These are phyloP conservation scores for Terfezia claveryi DNA, from an alignment of 495 filamentous ascomycete species.

Conservation along the genomic window DNA sequence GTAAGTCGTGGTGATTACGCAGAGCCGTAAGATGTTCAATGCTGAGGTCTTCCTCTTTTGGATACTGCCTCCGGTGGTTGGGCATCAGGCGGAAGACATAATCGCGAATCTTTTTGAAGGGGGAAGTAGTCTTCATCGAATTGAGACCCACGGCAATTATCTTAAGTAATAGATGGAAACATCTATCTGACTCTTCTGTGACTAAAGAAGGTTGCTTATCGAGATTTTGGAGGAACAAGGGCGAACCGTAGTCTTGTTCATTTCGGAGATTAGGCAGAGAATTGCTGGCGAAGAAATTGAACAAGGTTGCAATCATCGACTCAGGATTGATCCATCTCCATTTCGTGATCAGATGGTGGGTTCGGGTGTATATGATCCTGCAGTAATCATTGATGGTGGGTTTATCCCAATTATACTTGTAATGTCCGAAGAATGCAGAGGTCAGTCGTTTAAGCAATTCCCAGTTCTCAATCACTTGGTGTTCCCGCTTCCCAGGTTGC, in stretches of 20 bases:
- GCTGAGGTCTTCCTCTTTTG: constrained; percentile 53
- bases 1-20: constrained; percentile 80
- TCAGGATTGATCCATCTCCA: constrained; percentile 83
- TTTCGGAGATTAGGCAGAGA: constrained; percentile 49
- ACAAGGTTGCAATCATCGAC: constrained; percentile 52
- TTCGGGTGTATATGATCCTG: constrained; percentile 47
- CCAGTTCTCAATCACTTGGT: constrained; percentile 45
- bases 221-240: constrained; percentile 55
- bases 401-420: constrained; percentile 33
- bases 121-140: constrained; percentile 25
- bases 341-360: constrained; percentile 49
- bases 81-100: constrained; percentile 62
- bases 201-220: constrained; percentile 36
- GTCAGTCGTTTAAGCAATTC: constrained; percentile 40
- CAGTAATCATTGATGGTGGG: constrained; percentile 63
- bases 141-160: constrained; percentile 49
- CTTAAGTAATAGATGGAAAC: constrained; percentile 87
- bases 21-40: constrained; percentile 64
- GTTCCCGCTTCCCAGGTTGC: constrained; percentile 23
- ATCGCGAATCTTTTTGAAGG: constrained; percentile 48
- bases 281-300: constrained; percentile 74
- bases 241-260: constrained; percentile 56
- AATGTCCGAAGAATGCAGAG: constrained; percentile 41
- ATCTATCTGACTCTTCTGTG: constrained; percentile 46
- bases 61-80: constrained; percentile 54